Percentiles rank a stretch among this genome's conserved stretches.
These are phyloP conservation scores for Leptographium flavum DNA, from an alignment of 2,329 filamentous ascomycete species.

Conservation along the genomic window DNA sequence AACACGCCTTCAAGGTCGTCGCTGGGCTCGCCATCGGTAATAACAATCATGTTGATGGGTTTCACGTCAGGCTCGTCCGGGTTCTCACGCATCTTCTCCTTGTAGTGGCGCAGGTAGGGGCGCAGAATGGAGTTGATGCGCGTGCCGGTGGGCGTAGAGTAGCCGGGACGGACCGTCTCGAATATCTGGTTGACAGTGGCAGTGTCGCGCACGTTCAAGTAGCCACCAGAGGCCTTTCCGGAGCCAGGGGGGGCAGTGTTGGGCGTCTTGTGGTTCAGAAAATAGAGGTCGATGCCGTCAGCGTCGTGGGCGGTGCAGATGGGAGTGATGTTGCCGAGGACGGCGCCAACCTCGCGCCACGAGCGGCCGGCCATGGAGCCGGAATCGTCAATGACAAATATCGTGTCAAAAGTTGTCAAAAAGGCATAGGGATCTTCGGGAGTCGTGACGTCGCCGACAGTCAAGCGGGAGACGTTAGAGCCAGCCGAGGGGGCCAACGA, in stretches of 20 bases:
- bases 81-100: constrained; percentile 15
- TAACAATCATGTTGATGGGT: constrained; percentile 80
- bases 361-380: constrained; percentile 64
- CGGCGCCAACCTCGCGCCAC: constrained; percentile 62
- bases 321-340: constrained; percentile 60
- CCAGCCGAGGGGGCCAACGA: constrained; percentile 14
- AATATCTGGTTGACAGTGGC: constrained; percentile 56
- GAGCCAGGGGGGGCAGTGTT: constrained; percentile 16
- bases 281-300: constrained; percentile 84
- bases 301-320: constrained; percentile 68
- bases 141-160: constrained; percentile 60
- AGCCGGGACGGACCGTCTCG: constrained; percentile 44
- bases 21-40: constrained; percentile 73
- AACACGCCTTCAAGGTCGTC: constrained; percentile 68
- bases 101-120: constrained; percentile 51
- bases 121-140: constrained; percentile 57
- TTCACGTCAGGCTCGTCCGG: constrained; percentile 35
- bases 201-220: constrained; percentile 47
- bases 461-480: constrained; percentile 7
- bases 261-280: constrained; percentile 54
- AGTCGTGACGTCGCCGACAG: constrained; percentile 18
- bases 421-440: constrained; percentile 62
- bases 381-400: constrained; percentile 89
- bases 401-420: constrained; percentile 66
- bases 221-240: constrained; percentile 34